Base-by-base conservation (phyloP, 2,329 filamentous ascomycete genomes). In the Xylaria polymorpha region DNA sequence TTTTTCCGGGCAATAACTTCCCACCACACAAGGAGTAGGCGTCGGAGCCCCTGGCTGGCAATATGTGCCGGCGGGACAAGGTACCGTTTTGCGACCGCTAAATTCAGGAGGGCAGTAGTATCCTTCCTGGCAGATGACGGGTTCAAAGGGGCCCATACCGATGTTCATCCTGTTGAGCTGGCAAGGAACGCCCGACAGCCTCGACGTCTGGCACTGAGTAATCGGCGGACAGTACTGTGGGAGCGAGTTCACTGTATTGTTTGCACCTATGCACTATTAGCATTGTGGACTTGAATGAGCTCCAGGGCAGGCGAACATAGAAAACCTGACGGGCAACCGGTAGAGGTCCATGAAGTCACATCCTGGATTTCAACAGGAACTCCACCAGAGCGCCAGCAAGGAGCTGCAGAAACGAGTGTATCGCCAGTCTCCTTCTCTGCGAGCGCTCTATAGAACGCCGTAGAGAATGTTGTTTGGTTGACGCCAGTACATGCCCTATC, bases 31-130 rank as follows among this genome's bases (percentile, higher is more conserved):
- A 12, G 83, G 83, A 3, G 82, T 84, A 1, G 86, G 84, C 6
- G 80, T 77, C 1, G 81, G 74, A 4, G 84, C 82, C 6, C 86
- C 86, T 0, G 81, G 81, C 37, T 85, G 85, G 68, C 86, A 88
- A 70, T 85, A 88, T 2, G 80, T 79, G 29, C 85, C 85, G 9
- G 77, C 68, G 0, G 85, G 85, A 61, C 86, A 88, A 10, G 68
- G 59, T 4, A 83, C 71, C 51, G 79, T 80, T 64, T 83, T 73
- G 50, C 77, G 81, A 10, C 83, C 83, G 2, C 74, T 74, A 7
- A 71, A 74, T 29, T 68, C 64, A 1, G 61, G 53, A 1, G 85
- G 85, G 59, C 86, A 88, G 69, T 86, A 87, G 60, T 76, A 79
- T 2, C 86, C 86, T 44, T 80, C 71, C 48, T 80, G 79, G 72